Conservation (phyloP, 2,329 filamentous ascomycete genomes). For the Ceratocystis albifundus region DNA sequence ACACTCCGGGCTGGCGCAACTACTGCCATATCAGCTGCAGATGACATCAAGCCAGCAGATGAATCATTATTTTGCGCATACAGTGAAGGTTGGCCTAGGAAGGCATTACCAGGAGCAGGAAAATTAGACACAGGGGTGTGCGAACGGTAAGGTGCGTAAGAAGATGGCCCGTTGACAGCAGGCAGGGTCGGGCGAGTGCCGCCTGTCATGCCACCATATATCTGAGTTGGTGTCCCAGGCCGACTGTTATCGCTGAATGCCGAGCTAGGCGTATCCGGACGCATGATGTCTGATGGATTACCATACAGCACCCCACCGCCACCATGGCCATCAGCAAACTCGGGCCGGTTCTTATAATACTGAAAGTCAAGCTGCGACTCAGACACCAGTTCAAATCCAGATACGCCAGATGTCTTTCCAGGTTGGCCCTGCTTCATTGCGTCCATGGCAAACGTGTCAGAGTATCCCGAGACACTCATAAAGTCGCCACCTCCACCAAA, state of each 20-base stretch:
- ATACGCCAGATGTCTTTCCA: slow-evolving; percentile 38
- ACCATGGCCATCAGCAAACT: slow-evolving; percentile 68
- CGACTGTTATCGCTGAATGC: slow-evolving; percentile 36
- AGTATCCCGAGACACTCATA: slow-evolving; percentile 58
- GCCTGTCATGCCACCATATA: slow-evolving; percentile 26
- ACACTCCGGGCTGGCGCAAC: slow-evolving; percentile 30
- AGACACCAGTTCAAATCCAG: slow-evolving; percentile 81
- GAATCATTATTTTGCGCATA: slow-evolving; percentile 44
- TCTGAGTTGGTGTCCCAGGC: slow-evolving; percentile 37
- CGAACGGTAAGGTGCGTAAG: slow-evolving; percentile 25
- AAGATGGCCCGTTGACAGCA: slow-evolving; percentile 18
- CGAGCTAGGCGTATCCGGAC: slow-evolving; percentile 51
- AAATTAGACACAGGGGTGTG: slow-evolving; percentile 22
- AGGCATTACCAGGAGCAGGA: slow-evolving; percentile 20
- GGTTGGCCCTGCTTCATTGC: slow-evolving; percentile 53
- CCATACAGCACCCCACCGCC: slow-evolving; percentile 61
- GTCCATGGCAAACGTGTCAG: slow-evolving; percentile 69
- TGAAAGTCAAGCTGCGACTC: slow-evolving; percentile 81
- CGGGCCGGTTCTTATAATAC: slow-evolving; percentile 79
- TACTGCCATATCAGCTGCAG: slow-evolving; percentile 43
- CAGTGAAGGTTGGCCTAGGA: slow-evolving; percentile 27
- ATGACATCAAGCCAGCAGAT: slow-evolving; percentile 40
- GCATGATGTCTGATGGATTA: slow-evolving; percentile 44
- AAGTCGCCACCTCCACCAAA: slow-evolving; percentile 45
- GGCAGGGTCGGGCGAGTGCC: slow-evolving; percentile 14